Percentiles rank a stretch among this genome's conserved stretches.
These are phyloP conservation scores for Lichtheimia ramosa DNA, from an alignment of 371 early-diverging fungal species.

Conservation along the genomic window DNA sequence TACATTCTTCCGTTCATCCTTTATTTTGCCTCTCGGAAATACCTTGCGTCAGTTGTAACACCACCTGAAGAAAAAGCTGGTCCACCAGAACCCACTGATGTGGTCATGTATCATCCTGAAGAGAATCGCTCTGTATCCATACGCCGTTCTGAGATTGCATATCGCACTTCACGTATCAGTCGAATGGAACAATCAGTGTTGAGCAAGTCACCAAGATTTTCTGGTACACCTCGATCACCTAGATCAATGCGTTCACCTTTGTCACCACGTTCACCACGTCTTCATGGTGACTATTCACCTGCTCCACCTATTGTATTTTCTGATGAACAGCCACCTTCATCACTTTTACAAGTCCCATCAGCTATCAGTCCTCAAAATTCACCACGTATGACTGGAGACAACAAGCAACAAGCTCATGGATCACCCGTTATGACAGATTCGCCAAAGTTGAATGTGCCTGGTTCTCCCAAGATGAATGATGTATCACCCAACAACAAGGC, in stretches of 20 bases:
- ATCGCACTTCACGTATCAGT: constrained; percentile 7
- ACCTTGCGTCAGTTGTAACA: constrained; percentile 33
- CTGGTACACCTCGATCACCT: constrained; percentile 4
- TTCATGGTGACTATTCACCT: not conserved
- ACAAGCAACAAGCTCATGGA: constrained; percentile 6
- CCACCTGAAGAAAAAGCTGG: not conserved
- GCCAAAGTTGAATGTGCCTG: not conserved
- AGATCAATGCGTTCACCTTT: constrained; percentile 1
- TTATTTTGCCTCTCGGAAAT: constrained; percentile 63
- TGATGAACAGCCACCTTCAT: constrained; percentile 8
- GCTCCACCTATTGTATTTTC: constrained; percentile 6
- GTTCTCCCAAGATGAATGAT: constrained; percentile 6
- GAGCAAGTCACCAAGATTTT: constrained; percentile 2
- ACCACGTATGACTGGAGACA: constrained; percentile 7
- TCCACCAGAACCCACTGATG: constrained; percentile 16
- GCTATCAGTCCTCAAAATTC: not conserved
- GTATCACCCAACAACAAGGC: not conserved
- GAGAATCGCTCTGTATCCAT: constrained; percentile 41
- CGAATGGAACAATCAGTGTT: constrained; percentile 4
- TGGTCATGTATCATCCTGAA: constrained; percentile 39
- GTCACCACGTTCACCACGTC: constrained; percentile 2
- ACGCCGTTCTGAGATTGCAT: constrained; percentile 18
- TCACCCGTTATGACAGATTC: not conserved
- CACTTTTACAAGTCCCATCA: constrained; percentile 8
- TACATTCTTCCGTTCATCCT: constrained; percentile 76